phyloP scores from a whole-genome alignment of 768 basidiomycete genomes.

The Jaapia argillacea region DNA sequence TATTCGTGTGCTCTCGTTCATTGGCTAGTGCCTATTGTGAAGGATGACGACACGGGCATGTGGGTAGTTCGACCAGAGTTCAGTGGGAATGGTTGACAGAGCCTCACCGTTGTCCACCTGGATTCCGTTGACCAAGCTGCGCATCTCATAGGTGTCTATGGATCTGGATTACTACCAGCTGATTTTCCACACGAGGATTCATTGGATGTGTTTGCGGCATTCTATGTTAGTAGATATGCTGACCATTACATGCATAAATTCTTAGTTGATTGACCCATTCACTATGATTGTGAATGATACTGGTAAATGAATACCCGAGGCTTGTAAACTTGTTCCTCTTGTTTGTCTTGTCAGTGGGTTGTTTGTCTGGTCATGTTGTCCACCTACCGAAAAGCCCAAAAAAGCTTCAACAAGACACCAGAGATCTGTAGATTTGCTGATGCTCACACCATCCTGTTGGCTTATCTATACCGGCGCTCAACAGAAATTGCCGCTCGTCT shows the following conservation, averaged over 20 bases:
- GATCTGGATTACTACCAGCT: not conserved
- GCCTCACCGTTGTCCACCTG: not conserved
- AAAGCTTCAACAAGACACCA: no score
- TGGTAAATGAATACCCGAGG: no score
- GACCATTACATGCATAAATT: no score
- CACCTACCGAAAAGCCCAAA: no score
- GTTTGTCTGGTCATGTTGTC: no score
- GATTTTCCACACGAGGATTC: not conserved
- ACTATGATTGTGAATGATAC: no score
- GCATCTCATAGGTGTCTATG: not conserved
- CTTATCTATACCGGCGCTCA: no score
- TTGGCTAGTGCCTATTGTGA: not conserved
- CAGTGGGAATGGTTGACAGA: not conserved
- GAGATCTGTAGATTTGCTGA: no score
- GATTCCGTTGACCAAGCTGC: not conserved
- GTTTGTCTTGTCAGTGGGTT: no score
- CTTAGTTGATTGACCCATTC: no score
- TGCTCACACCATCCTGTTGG: not conserved
- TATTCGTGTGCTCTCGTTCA: not conserved
- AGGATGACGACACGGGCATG: not conserved
- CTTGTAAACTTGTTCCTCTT: no score
- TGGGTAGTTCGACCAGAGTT: not conserved
- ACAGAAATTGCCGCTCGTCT: no score
- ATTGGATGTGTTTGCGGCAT: not conserved
- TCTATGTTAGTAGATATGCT: not conserved